phyloP scores from a whole-genome alignment of 2,329 filamentous ascomycete species.

The Penicillium sp. region DNA sequence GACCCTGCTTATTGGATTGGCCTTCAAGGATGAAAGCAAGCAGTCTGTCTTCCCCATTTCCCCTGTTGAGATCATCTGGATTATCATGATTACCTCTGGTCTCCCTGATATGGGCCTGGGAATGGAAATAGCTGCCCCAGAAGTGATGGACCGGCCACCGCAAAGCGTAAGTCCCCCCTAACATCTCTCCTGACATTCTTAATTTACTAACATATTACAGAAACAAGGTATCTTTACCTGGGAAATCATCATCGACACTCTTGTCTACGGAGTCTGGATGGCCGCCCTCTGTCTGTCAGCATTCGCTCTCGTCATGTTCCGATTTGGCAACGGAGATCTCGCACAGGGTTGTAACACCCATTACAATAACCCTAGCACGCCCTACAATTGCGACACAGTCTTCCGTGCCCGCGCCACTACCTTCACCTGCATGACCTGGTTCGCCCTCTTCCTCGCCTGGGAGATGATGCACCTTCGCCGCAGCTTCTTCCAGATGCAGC shows the following conservation, averaged over 20 bases:
- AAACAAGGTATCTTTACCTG: slow-evolving; percentile 71
- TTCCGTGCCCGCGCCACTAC: slow-evolving; percentile 71
- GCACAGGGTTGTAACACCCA: slow-evolving; percentile 60
- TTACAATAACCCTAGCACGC: slow-evolving; percentile 40
- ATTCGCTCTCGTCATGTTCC: slow-evolving; percentile 64
- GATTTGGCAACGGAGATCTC: slow-evolving; percentile 59
- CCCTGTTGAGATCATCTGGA: slow-evolving; percentile 85
- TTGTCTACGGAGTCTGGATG: slow-evolving; percentile 77
- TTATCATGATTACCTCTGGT: slow-evolving; percentile 88
- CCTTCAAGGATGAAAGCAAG: slow-evolving; percentile 68
- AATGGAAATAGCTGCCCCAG: slow-evolving; percentile 69
- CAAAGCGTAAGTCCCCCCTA: slow-evolving; percentile 48
- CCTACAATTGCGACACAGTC: slow-evolving; percentile 56
- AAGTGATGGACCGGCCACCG: slow-evolving; percentile 77
- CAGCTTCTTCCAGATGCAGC: slow-evolving; percentile 72
- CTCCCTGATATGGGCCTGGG: slow-evolving; percentile 86
- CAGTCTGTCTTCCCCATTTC: slow-evolving; percentile 83
- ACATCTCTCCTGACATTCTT: no score
- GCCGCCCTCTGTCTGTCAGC: slow-evolving; percentile 63
- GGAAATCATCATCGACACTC: slow-evolving; percentile 74
- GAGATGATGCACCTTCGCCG: slow-evolving; percentile 71
- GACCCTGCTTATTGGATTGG: slow-evolving; percentile 75
- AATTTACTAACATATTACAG: slow-evolving; percentile 19
- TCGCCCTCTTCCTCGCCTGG: slow-evolving; percentile 73
- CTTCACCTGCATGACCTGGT: slow-evolving; percentile 73